phyloP scores from a whole-genome alignment of 257 asterid species.

The Cordia subcordata region DNA sequence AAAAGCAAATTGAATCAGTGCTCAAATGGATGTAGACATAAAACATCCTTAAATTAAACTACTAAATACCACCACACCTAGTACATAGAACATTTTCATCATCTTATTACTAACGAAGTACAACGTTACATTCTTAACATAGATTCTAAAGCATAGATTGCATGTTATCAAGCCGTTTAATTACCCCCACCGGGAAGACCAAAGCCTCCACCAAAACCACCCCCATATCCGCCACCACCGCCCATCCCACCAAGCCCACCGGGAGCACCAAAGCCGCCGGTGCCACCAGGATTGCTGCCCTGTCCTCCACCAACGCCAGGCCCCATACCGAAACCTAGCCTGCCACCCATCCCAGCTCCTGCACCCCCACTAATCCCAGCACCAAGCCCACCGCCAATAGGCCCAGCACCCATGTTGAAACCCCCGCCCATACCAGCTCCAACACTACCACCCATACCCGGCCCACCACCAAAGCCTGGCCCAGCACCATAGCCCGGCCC shows the following conservation, averaged over 20 bases:
- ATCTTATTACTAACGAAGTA: neutral
- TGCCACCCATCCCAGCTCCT: slow-evolving; percentile 13
- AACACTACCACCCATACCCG: too few species aligned
- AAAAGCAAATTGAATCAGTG: too few species aligned
- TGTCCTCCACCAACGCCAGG: neutral
- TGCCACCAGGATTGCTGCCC: neutral
- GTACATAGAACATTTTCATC: neutral
- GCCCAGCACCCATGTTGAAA: slow-evolving; percentile 25
- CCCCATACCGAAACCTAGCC: neutral
- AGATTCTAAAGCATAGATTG: neutral
- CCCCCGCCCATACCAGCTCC: slow-evolving; percentile 27
- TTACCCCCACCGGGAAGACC: neutral
- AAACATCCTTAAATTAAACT: neutral
- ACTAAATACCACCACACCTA: neutral
- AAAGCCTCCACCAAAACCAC: slow-evolving; percentile 9
- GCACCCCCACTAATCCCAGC: slow-evolving; percentile 23
- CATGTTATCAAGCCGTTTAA: neutral
- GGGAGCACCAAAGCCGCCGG: slow-evolving; percentile 1
- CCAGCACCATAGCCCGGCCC: neutral
- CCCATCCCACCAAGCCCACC: slow-evolving; percentile 5
- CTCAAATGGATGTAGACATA: too few species aligned
- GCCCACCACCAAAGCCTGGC: neutral
- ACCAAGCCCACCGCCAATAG: slow-evolving; percentile 29
- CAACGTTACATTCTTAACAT: neutral
- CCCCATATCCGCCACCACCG: slow-evolving; percentile 7